phyloP scores from a whole-genome alignment of 208 protist genomes.

The Trypanosoma scelopori region DNA sequence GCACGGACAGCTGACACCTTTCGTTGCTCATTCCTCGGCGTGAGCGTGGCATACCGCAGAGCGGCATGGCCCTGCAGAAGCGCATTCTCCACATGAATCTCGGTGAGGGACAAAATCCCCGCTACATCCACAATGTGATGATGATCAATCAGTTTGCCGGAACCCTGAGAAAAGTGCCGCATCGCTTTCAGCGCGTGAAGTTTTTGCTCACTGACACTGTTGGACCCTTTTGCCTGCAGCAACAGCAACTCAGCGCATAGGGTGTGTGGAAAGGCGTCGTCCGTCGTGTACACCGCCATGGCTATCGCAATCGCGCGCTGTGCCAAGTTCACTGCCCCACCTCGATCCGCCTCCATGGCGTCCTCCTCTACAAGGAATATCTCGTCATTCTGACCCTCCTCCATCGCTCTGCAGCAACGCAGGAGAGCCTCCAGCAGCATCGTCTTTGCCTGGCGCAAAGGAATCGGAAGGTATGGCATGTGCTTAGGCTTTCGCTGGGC shows the following conservation, averaged over 20 bases:
- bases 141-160: conserved; percentile 31
- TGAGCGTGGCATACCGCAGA: conserved; percentile 43
- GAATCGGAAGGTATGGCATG: conserved; percentile 60
- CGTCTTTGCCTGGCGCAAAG: conserved; percentile 47
- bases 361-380: conserved; percentile 62
- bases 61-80: conserved; percentile 43
- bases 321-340: conserved; percentile 10
- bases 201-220: conserved; percentile 21
- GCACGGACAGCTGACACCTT: neutral
- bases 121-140: conserved; percentile 30
- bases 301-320: conserved; percentile 24
- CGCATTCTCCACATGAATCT: conserved; percentile 55
- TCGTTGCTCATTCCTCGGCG: neutral
- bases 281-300: conserved; percentile 18
- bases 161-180: conserved; percentile 41
- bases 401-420: conserved; percentile 24
- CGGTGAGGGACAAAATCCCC: conserved; percentile 41
- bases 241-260: conserved; percentile 54
- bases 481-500: conserved; percentile 26
- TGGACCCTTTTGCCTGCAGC: conserved; percentile 24
- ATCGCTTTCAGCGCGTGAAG: conserved; percentile 48
- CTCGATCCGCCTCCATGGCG: conserved; percentile 25
- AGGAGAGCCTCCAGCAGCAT: conserved; percentile 50
- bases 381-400: conserved; percentile 5
- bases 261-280: conserved; percentile 29